phyloP scores from a whole-genome alignment of 2,329 filamentous ascomycete genomes.

The Ciborinia camelliae region DNA sequence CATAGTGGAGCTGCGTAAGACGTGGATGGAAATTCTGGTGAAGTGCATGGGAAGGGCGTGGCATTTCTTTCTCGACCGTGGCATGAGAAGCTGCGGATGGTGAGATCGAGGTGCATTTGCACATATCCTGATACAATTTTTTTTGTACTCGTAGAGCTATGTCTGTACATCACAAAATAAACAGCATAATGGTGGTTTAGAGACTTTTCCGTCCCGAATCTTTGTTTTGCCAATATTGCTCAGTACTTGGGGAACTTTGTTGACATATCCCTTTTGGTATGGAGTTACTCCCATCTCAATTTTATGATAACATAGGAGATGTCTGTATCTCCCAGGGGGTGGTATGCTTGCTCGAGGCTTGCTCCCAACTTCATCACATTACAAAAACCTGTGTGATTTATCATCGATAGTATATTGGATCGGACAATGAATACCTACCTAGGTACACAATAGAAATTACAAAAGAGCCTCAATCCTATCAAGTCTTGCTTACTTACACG shows the following conservation, averaged over 20 bases:
- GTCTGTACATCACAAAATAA: conserved; percentile 33
- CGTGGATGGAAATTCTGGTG: neutral
- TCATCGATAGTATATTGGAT: neutral
- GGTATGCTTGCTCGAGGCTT: neutral
- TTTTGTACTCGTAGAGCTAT: conserved; percentile 24
- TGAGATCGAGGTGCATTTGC: conserved; percentile 21
- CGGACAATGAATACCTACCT: neutral
- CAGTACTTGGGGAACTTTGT: neutral
- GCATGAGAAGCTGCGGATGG: conserved; percentile 18
- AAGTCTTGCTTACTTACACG: conserved; percentile 1
- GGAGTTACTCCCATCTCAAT: neutral
- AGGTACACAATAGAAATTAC: neutral
- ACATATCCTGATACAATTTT: conserved; percentile 26
- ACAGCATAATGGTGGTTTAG: conserved; percentile 31
- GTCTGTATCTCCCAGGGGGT: neutral
- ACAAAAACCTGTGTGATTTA: neutral
- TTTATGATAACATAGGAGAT: neutral
- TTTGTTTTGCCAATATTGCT: neutral
- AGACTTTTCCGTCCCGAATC: conserved; percentile 9
- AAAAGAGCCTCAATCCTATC: neutral
- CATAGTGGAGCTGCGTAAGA: conserved; percentile 14
- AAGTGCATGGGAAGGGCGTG: conserved; percentile 12
- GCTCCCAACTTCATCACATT: neutral
- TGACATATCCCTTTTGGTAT: neutral
- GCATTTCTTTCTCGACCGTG: conserved; percentile 17